Conservation (phyloP, 768 basidiomycete genomes). For the Collybia nuda region DNA sequence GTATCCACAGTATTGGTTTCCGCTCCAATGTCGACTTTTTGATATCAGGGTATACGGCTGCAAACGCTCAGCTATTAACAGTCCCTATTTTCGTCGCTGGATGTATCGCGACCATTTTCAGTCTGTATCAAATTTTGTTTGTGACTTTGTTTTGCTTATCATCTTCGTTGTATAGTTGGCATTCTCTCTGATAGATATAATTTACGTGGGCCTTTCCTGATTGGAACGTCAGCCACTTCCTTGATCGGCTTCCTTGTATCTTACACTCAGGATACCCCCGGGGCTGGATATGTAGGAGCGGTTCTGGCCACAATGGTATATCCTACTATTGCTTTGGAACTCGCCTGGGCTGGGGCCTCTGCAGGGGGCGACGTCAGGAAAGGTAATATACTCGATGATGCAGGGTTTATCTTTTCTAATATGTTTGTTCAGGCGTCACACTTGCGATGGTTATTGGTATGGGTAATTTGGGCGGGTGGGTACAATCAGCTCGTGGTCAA, state of each 20-base stretch:
- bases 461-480: constrained; percentile 51
- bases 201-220: constrained; percentile 47
- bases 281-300: constrained; percentile 44
- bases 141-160: not conserved
- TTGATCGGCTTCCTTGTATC: constrained; percentile 53
- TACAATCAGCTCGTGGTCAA: not conserved
- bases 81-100: constrained; percentile 50
- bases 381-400: constrained; percentile 22
- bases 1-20: not conserved
- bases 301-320: constrained; percentile 53
- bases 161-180: constrained; percentile 22
- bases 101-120: constrained; percentile 38
- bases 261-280: constrained; percentile 31
- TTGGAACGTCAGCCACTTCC: constrained; percentile 38
- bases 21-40: not conserved
- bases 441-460: constrained; percentile 53
- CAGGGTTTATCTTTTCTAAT: not conserved
- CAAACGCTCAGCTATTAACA: constrained; percentile 48
- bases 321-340: constrained; percentile 42
- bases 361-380: constrained; percentile 57
- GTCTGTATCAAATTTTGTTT: constrained; percentile 9
- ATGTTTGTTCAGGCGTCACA: constrained; percentile 26
- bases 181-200: constrained; percentile 39
- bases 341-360: constrained; percentile 57
- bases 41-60: constrained; percentile 39